Percentiles rank a stretch among this genome's conserved stretches.
phyloP scores from a whole-genome alignment of 805 yeast genomes.

The Candida pseudoglaebosa region DNA sequence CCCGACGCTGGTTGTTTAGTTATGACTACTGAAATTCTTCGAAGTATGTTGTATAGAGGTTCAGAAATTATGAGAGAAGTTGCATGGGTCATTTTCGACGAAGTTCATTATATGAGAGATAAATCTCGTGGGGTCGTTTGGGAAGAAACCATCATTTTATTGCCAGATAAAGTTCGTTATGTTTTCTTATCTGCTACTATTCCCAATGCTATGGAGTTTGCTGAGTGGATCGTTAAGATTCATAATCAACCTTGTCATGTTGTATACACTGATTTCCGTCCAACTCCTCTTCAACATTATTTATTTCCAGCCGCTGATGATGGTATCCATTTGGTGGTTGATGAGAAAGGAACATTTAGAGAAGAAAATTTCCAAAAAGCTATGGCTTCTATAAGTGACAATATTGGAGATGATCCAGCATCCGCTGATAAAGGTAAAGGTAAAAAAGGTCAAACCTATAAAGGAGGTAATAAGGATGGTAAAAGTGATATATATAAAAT shows the following conservation, averaged over 20 bases:
- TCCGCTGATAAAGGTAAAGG: conserved; percentile 56
- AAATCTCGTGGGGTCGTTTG: conserved; percentile 98
- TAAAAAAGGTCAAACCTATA: conserved; percentile 74
- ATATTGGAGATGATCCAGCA: conserved; percentile 78
- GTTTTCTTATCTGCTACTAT: conserved; percentile 94
- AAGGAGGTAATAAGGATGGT: conserved; percentile 79
- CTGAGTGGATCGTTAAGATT: conserved; percentile 96
- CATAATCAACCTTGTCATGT: conserved; percentile 98
- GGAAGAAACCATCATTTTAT: conserved; percentile 95
- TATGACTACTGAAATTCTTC: conserved; percentile 97
- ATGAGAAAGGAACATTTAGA: conserved; percentile 91
- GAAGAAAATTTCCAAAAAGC: conserved; percentile 99
- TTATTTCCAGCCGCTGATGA: conserved; percentile 98
- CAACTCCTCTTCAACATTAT: conserved; percentile 97
- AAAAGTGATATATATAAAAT: conserved; percentile 90
- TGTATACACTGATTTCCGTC: conserved; percentile 97
- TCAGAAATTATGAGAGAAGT: conserved; percentile 98
- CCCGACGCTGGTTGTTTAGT: conserved; percentile 98
- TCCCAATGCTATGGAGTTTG: conserved; percentile 97
- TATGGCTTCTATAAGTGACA: conserved; percentile 86
- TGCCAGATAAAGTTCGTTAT: conserved; percentile 94
- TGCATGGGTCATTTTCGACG: conserved; percentile 98
- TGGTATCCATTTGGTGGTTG: conserved; percentile 96
- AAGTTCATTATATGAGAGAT: conserved; percentile 98
- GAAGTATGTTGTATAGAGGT: conserved; percentile 96